phyloP scores from a whole-genome alignment of 2,329 filamentous ascomycete genomes.

The Clonostachys rosea region DNA sequence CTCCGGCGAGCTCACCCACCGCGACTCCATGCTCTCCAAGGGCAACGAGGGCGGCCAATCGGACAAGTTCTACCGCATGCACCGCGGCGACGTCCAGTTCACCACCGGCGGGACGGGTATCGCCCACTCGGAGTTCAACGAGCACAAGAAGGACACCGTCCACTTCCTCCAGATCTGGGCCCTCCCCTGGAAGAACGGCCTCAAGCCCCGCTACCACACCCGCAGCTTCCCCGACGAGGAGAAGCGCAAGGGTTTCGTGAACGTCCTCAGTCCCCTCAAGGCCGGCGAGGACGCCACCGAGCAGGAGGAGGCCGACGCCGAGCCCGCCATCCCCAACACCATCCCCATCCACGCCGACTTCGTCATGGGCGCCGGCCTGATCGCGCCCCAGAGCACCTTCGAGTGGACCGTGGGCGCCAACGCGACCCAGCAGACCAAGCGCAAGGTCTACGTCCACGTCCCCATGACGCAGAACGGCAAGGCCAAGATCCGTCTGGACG shows the following conservation, averaged over 20 bases:
- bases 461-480: constrained; percentile 76
- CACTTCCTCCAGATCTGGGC: constrained; percentile 92
- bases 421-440: constrained; percentile 43
- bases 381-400: constrained; percentile 59
- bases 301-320: constrained; percentile 59
- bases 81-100: constrained; percentile 81
- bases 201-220: constrained; percentile 75
- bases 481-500: constrained; percentile 65
- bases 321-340: constrained; percentile 56
- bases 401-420: constrained; percentile 67
- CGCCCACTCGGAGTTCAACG: constrained; percentile 78
- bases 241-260: constrained; percentile 67
- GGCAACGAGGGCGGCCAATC: constrained; percentile 53
- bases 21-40: constrained; percentile 78
- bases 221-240: constrained; percentile 65
- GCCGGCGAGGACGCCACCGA: constrained; percentile 57
- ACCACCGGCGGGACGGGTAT: constrained; percentile 81
- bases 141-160: constrained; percentile 64
- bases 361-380: constrained; percentile 74
- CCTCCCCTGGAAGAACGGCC: constrained; percentile 67
- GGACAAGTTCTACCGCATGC: constrained; percentile 66
- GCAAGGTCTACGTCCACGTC: constrained; percentile 77
- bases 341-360: constrained; percentile 85
- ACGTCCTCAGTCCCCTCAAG: constrained; percentile 72
- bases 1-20: constrained; percentile 81